Evolutionary conservation across 2,329 filamentous ascomycete genomes (phyloP), one percentile per base, ranked within the genome.

Genomic region (Penicillium glabrum): DNA sequence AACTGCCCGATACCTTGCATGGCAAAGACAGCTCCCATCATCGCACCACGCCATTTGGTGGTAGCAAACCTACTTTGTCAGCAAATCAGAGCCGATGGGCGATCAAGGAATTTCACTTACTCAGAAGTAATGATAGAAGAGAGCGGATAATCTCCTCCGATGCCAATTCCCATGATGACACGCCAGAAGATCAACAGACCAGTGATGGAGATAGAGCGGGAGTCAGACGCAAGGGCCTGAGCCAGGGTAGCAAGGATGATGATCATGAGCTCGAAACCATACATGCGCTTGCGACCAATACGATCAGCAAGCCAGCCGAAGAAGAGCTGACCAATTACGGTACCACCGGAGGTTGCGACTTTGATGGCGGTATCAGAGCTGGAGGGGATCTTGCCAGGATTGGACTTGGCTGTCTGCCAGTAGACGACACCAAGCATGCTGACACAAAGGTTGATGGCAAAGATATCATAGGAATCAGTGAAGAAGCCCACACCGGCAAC

Each of bases 401-500:
- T 72, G 5, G 61, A 54, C 6, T 59, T 51, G 19, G 86, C 85
- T 57, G 78, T 79, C 61, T 83, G 79, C 84, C 83, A 92, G 79
- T 89, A 93, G 63, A 92, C 89, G 48, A 93, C 86, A 43, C 90
- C 90, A 50, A 93, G 73, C 88, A 93, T 91, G 61, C 84, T 82
- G 27, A 88, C 90, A 61, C 89, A 79, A 69, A 91, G 79, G 61
- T 86, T 88, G 65, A 89, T 88, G 69, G 88, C 86, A 74, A 95
- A 95, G 77, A 92, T 90, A 69, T 89, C 87, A 75, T 93, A 93
- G 13, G 89, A 89, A 71, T 93, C 91, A 16, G 90, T 93, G 76
- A 95, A 95, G 84, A 96, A 95, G 65, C 90, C 91, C 60, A 93
- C 88, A 67, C 91, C 90, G 29, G 90, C 90, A 24, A 93, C 90